These are phyloP conservation scores for Metschnikowia koreensis DNA, from an alignment of 805 yeast species.

Conservation along the genomic window DNA sequence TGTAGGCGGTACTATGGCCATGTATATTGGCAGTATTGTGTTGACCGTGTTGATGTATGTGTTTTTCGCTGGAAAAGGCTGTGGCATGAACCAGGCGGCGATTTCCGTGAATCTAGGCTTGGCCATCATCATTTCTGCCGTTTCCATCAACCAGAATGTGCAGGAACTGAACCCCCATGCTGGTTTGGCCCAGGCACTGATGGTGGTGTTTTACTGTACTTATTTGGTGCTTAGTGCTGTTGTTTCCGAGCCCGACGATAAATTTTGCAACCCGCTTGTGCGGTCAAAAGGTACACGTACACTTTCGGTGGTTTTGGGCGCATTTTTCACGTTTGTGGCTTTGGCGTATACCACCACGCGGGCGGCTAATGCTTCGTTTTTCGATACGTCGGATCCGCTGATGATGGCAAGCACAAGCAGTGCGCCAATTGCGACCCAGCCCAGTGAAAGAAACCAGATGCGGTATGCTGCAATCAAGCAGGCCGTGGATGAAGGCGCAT, in stretches of 20 bases:
- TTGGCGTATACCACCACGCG: slow-evolving; percentile 96
- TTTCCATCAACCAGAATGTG: slow-evolving; percentile 77
- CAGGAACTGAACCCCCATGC: slow-evolving; percentile 94
- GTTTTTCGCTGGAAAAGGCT: slow-evolving; percentile 76
- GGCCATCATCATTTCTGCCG: slow-evolving; percentile 57
- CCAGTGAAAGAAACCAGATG: slow-evolving; percentile 60
- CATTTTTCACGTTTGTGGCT: slow-evolving; percentile 89
- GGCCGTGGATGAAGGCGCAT: slow-evolving; percentile 94
- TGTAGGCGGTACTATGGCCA: slow-evolving; percentile 80
- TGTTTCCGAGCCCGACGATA: slow-evolving; percentile 95
- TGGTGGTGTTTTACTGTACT: slow-evolving; percentile 92
- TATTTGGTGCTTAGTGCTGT: slow-evolving; percentile 90
- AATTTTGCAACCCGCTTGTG: slow-evolving; percentile 84
- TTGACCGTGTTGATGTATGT: slow-evolving; percentile 79
- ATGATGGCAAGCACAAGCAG: background rate
- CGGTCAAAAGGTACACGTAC: slow-evolving; percentile 90
- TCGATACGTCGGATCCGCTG: slow-evolving; percentile 12
- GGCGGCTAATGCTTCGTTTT: slow-evolving; percentile 74
- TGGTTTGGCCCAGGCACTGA: slow-evolving; percentile 93
- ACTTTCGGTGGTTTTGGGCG: slow-evolving; percentile 82
- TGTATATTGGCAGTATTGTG: slow-evolving; percentile 73
- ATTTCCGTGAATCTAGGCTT: slow-evolving; percentile 73
- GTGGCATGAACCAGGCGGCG: slow-evolving; percentile 87
- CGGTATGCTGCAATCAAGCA: slow-evolving; percentile 84
- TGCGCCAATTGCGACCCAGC: slow-evolving; percentile 42